Base-by-base conservation (phyloP, 2,329 filamentous ascomycete genomes). In the Calonectria fujianensis region DNA sequence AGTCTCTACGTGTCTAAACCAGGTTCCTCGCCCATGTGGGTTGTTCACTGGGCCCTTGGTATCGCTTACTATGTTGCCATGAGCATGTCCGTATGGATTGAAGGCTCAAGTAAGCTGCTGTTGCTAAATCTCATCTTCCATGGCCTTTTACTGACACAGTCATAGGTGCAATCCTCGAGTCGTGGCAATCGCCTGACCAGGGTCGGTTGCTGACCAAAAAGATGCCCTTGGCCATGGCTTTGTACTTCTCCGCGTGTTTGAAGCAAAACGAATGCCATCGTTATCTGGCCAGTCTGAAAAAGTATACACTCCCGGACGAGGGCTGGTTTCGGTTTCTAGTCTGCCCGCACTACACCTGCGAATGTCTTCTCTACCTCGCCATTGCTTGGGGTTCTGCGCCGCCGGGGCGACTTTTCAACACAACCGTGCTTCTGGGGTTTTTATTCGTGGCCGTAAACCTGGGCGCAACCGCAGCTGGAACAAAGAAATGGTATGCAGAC, bases 281-380 rank as follows among this genome's bases (percentile, higher is more conserved):
- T 70, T 89, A 96, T 80, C 89, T 97, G 27, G 91, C 93, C 52
- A 90, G 90, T 50, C 86, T 97, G 74, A 91, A 92, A 82, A 96
- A 96, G 82, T 98, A 99, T 85, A 94, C 94, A 14, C 88, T 98
- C 31, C 96, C 96, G 0, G 87, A 90, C 3, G 90, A 94, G 74
- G 93, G 93, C 3, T 86, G 94, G 72, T 99, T 98, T 84, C 88
- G 88, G 57, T 88, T 89, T 72, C 85, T 97, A 29, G 86, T 98
- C 50, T 97, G 94, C 80, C 96, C 97, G 24, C 97, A 99, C 85
- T 99, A 98, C 85, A 94, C 94, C 4, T 95, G 94, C 81, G 97
- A 98, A 86, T 96, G 95, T 82, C 83, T 94, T 51, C 91, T 98
- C 73, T 98, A 99, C 83, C 82, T 96, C 27, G 90, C 93, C n/a